Percentiles rank a stretch among this genome's conserved stretches.
Conservation (phyloP, 1,284 basidiomycete genomes). For the Pyrrhoderma lamaoense region DNA sequence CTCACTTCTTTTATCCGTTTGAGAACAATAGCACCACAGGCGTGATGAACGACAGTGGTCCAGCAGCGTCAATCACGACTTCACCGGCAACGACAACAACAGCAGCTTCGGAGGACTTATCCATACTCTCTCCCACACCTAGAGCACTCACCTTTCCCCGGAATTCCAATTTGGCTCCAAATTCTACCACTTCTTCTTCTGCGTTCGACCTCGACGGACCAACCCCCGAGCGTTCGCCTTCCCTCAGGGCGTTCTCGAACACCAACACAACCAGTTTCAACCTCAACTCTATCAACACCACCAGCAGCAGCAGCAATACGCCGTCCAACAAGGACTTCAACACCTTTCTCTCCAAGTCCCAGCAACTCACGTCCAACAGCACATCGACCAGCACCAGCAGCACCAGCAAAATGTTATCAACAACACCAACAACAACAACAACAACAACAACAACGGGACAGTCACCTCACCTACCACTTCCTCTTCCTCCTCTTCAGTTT, state of each 20-base stretch:
- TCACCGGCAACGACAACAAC: slow-evolving; percentile 40
- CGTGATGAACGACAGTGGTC: too few species aligned
- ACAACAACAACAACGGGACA: background rate
- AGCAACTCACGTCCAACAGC: background rate
- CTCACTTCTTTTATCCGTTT: too few species aligned
- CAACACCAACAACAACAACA: background rate
- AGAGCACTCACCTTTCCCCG: background rate
- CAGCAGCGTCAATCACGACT: slow-evolving; percentile 40
- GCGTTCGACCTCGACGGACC: slow-evolving; percentile 54
- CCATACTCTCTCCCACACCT: background rate
- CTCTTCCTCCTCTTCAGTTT: too few species aligned
- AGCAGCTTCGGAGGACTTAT: too few species aligned
- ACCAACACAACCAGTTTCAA: slow-evolving; percentile 28
- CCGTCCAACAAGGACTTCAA: too few species aligned
- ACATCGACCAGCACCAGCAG: background rate
- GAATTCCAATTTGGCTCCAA: background rate
- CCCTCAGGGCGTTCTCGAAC: slow-evolving; percentile 53
- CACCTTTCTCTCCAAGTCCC: background rate
- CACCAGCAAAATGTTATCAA: background rate
- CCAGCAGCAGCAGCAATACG: background rate
- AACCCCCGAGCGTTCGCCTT: slow-evolving; percentile 72
- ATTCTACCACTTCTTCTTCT: background rate
- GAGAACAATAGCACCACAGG: too few species aligned
- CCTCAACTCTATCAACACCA: background rate
- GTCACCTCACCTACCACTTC: too few species aligned